phyloP scores from a whole-genome alignment of 768 basidiomycete genomes.

The Cubamyces sp. region DNA sequence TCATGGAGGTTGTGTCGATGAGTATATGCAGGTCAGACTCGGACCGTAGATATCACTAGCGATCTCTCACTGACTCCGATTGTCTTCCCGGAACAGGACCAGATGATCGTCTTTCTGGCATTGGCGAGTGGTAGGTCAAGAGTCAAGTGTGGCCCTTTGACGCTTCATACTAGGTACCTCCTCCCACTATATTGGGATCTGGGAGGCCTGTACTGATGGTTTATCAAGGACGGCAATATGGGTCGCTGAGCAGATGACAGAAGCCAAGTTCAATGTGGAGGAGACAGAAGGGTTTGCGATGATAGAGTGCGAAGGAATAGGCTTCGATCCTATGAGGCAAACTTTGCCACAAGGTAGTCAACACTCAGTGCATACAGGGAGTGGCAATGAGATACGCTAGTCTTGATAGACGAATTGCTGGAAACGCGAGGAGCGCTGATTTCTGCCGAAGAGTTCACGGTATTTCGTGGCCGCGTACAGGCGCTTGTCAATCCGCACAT shows the following conservation, averaged over 20 bases:
- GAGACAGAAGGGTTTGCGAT: conserved; percentile 50
- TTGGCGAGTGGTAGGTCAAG: conserved; percentile 67
- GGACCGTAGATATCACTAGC: not conserved
- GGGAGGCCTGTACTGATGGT: not conserved
- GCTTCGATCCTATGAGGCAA: conserved; percentile 34
- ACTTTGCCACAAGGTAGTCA: too few relatives aligned
- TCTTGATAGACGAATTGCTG: too few relatives aligned
- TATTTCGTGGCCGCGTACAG: too few relatives aligned
- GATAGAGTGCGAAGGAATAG: conserved; percentile 69
- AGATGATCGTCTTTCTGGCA: conserved; percentile 78
- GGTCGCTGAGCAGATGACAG: conserved; percentile 69
- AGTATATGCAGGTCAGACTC: conserved; percentile 52
- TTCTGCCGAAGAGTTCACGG: too few relatives aligned
- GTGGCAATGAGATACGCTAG: too few relatives aligned
- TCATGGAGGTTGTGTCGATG: conserved; percentile 77
- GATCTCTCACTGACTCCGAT: not conserved
- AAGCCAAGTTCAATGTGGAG: conserved; percentile 62
- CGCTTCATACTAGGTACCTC: conserved; percentile 69
- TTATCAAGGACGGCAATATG: conserved; percentile 64
- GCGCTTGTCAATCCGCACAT: too few relatives aligned
- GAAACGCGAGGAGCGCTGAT: too few relatives aligned
- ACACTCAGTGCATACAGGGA: too few relatives aligned
- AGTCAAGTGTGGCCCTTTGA: conserved; percentile 59
- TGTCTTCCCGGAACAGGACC: conserved; percentile 53
- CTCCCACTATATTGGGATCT: not conserved